A percentile compares a stretch with the other conserved stretches of the same genome.
Conservation (phyloP, 495 filamentous ascomycete genomes). For the Immersiella caudata region DNA sequence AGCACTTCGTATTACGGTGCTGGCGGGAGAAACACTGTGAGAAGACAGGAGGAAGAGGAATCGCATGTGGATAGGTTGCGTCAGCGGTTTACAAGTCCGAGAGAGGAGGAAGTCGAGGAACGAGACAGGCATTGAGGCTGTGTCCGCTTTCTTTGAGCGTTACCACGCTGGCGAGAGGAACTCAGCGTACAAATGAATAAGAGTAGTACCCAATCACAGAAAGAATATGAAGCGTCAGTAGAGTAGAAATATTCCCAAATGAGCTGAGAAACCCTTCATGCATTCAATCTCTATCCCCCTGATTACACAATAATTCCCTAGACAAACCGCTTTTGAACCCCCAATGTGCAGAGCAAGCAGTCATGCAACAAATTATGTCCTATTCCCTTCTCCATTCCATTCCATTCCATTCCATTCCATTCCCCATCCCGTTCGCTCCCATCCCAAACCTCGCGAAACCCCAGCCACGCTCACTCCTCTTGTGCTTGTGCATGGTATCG, state of each 20-base stretch:
- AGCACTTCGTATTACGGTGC: no score
- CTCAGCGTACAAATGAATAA: no score
- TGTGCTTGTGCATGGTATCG: not conserved
- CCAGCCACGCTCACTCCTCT: not conserved
- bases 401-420: not conserved
- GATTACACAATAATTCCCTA: not conserved
- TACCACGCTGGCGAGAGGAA: no score
- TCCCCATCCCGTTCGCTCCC: not conserved
- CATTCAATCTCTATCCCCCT: not conserved
- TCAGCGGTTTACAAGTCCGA: no score
- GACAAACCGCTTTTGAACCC: not conserved
- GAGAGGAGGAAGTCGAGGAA: no score
- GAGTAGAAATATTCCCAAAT: not conserved
- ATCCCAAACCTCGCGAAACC: not conserved
- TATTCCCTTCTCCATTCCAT: not conserved
- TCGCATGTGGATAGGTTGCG: no score
- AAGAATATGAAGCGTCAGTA: not conserved
- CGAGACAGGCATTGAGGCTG: no score
- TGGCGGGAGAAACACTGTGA: no score
- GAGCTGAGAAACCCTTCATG: not conserved
- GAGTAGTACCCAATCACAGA: not conserved
- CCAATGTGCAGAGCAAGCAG: not conserved
- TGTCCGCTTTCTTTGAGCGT: no score
- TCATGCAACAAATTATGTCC: not conserved
- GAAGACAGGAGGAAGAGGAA: no score